These are phyloP conservation scores for Cercospora sp. DNA, from an alignment of 2,329 filamentous ascomycete genomes.

Conservation along the genomic window DNA sequence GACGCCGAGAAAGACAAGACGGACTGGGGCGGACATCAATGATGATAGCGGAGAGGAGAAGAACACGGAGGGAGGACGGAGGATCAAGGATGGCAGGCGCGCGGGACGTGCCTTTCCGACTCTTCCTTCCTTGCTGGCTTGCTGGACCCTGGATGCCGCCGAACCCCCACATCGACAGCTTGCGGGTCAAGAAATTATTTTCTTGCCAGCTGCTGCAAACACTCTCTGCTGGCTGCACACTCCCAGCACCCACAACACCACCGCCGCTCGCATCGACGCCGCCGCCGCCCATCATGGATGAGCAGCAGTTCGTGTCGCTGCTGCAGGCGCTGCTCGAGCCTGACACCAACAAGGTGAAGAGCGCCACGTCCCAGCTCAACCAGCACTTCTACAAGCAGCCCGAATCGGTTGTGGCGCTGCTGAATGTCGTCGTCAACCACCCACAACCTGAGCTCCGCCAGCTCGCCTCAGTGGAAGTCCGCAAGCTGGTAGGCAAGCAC, in stretches of 20 bases:
- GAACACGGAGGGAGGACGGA: neutral
- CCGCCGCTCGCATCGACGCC: neutral
- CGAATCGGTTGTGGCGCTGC: constrained; percentile 77
- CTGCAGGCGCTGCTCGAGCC: constrained; percentile 86
- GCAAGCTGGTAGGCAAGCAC: constrained; percentile 79
- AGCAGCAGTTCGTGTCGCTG: constrained; percentile 72
- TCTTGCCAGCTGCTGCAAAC: neutral
- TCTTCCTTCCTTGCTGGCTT: neutral
- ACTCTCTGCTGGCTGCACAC: neutral
- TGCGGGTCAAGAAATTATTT: constrained; percentile 3
- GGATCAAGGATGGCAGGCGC: neutral
- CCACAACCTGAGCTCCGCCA: constrained; percentile 72
- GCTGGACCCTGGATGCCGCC: neutral
- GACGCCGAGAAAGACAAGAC: neutral
- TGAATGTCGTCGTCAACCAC: constrained; percentile 85
- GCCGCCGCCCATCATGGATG: neutral
- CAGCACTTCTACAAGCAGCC: constrained; percentile 90
- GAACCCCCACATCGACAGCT: neutral
- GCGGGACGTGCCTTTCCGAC: neutral
- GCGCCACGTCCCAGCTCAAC: constrained; percentile 84
- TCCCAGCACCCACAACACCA: neutral
- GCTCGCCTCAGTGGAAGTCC: constrained; percentile 85
- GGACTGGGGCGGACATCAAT: neutral
- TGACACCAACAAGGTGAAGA: constrained; percentile 75
- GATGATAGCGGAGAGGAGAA: neutral